Evolutionary conservation across 441 rosid genomes (phyloP).

Genomic region (Melastoma candidum): DNA sequence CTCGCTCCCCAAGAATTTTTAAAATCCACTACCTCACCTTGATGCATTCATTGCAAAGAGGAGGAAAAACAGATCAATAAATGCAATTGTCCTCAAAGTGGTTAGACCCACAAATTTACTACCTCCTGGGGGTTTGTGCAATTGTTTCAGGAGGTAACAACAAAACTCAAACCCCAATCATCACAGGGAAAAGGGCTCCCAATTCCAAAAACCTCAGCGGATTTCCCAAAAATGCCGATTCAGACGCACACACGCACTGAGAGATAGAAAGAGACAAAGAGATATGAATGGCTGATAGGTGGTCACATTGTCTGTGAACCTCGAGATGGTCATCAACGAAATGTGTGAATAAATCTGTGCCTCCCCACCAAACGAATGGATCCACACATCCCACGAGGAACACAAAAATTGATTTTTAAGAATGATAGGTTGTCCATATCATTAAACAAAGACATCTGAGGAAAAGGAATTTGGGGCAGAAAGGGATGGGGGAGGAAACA

Average conservation of each 20-base stretch:
- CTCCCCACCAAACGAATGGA: conserved; percentile 9
- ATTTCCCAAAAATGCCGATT: conserved; percentile 2
- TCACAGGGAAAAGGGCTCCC: not conserved
- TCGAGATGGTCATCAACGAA: no score
- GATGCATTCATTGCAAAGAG: no score
- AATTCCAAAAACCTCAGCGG: not conserved
- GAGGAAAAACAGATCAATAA: no score
- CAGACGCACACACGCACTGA: not conserved
- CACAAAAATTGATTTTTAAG: conserved; percentile 4
- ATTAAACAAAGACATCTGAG: conserved; percentile 7
- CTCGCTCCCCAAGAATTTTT: no score
- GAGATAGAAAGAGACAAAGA: conserved; percentile 1
- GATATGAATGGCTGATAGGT: not conserved
- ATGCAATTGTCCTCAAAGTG: no score
- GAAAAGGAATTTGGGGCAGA: not conserved
- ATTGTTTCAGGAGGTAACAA: no score
- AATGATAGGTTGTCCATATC: conserved; percentile 12
- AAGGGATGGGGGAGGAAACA: not conserved
- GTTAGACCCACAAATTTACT: no score
- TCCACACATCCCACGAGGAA: conserved; percentile 18
- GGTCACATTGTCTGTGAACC: no score
- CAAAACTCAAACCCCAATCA: no score
- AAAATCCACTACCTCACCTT: no score
- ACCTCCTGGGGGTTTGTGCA: no score
- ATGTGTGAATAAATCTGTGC: no score